A percentile compares a stretch with the other conserved stretches of the same genome.
These are phyloP conservation scores for Neolentinus lepideus DNA, from an alignment of 1,284 basidiomycete genomes.

Conservation along the genomic window DNA sequence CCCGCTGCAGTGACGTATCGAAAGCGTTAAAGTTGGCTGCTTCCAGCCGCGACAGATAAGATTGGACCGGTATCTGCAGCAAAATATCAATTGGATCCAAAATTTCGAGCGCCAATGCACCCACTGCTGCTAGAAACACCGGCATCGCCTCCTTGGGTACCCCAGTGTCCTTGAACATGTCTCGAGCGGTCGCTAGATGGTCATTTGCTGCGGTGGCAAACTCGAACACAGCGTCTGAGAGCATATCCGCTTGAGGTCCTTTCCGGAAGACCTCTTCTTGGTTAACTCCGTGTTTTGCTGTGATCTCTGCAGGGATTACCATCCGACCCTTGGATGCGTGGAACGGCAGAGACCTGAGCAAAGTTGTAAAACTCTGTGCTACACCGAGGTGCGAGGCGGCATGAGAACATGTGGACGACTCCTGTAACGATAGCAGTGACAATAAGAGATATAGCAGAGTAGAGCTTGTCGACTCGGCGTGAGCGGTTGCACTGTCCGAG, in stretches of 20 bases:
- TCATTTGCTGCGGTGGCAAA: slow-evolving; percentile 90
- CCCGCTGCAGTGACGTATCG: slow-evolving; percentile 56
- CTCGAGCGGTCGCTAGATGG: slow-evolving; percentile 79
- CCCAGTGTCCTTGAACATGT: slow-evolving; percentile 61
- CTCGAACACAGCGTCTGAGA: slow-evolving; percentile 79
- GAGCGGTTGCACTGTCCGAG: slow-evolving; percentile 60
- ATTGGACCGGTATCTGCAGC: slow-evolving; percentile 64
- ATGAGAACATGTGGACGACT: slow-evolving; percentile 39
- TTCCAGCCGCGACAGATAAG: slow-evolving; percentile 72
- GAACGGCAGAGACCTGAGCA: slow-evolving; percentile 74
- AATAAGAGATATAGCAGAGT: slow-evolving; percentile 78
- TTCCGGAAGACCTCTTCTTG: slow-evolving; percentile 84
- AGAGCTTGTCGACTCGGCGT: slow-evolving; percentile 75
- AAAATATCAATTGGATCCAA: neutral
- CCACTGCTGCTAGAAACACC: slow-evolving; percentile 72
- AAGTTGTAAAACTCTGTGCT: slow-evolving; percentile 63
- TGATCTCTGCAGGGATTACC: slow-evolving; percentile 82
- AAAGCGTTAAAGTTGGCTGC: slow-evolving; percentile 81
- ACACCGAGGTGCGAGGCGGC: slow-evolving; percentile 74
- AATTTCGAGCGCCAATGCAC: slow-evolving; percentile 21
- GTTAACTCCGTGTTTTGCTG: slow-evolving; percentile 70
- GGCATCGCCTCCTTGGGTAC: slow-evolving; percentile 66
- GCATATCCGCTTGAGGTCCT: slow-evolving; percentile 54
- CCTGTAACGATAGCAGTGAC: slow-evolving; percentile 51
- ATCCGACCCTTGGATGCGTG: slow-evolving; percentile 69